Evolutionary conservation across 225 moss, liverwort and hornwort genomes (phyloP).

Genomic region (Asterella californica): DNA sequence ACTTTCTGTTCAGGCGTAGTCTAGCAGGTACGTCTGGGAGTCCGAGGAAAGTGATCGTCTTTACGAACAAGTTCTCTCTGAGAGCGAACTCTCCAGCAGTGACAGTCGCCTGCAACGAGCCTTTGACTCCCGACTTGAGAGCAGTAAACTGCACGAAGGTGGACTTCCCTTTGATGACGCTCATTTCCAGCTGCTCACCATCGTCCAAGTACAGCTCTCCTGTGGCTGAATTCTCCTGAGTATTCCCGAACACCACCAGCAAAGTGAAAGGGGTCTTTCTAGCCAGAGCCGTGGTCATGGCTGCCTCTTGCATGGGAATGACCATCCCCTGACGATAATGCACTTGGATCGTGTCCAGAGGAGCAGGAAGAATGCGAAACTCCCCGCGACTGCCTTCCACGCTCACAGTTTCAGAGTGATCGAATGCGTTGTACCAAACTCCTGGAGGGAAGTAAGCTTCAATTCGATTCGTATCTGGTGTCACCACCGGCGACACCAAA

Average conservation of each 20-base stretch:
- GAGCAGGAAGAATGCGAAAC: slow-evolving; percentile 28
- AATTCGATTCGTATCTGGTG: slow-evolving; percentile 40
- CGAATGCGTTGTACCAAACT: slow-evolving; percentile 66
- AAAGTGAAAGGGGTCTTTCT: slow-evolving; percentile 31
- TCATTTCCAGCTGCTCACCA: slow-evolving; percentile 62
- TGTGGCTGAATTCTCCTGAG: slow-evolving; percentile 12
- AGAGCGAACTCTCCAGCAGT: slow-evolving; percentile 47
- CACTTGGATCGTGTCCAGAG: slow-evolving; percentile 30
- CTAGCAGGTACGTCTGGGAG: slow-evolving; percentile 2
- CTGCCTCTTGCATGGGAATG: slow-evolving; percentile 32
- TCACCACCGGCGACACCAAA: slow-evolving; percentile 64
- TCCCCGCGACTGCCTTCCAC: slow-evolving; percentile 11
- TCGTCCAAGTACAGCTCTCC: slow-evolving; percentile 66
- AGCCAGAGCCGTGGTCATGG: slow-evolving; percentile 26
- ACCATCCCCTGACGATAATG: slow-evolving; percentile 30
- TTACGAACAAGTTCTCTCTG: slow-evolving; percentile 18
- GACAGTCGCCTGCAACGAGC: slow-evolving; percentile 37
- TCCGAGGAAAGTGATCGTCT: slow-evolving; percentile 30
- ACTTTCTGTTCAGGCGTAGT: background rate
- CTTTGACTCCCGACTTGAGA: slow-evolving; percentile 24
- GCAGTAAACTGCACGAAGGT: slow-evolving; percentile 48
- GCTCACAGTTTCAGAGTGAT: slow-evolving; percentile 43
- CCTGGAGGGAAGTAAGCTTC: slow-evolving; percentile 69
- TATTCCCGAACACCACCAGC: slow-evolving; percentile 15
- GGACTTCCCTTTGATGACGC: slow-evolving; percentile 43